Conservation (phyloP, 495 filamentous ascomycete species). For the Pseudomonodictys pantanalensis region DNA sequence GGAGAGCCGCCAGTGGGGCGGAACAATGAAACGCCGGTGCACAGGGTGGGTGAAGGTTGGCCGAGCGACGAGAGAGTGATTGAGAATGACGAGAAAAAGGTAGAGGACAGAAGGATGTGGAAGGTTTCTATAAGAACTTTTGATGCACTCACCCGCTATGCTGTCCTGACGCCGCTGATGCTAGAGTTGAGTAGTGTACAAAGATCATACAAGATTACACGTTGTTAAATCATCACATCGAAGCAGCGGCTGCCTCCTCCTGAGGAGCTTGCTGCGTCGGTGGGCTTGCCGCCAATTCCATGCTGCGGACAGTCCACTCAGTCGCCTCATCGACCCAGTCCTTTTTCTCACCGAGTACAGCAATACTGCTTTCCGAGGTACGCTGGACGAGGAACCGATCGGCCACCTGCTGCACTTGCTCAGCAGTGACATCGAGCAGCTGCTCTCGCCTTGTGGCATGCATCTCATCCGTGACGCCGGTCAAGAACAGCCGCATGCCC, state of each 20-base stretch:
- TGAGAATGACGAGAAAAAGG: not conserved
- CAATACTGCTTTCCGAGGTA: conserved; percentile 56
- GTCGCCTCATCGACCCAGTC: conserved; percentile 59
- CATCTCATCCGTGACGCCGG: conserved; percentile 84
- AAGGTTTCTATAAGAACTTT: not conserved
- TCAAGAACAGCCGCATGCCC: conserved; percentile 80
- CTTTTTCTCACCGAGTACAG: conserved; percentile 81
- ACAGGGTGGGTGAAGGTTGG: not conserved
- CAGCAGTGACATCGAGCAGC: conserved; percentile 79
- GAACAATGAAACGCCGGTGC: not conserved
- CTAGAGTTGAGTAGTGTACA: conserved; percentile 16
- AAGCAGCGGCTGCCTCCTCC: conserved; percentile 1
- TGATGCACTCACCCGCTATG: not conserved
- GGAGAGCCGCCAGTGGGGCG: not conserved
- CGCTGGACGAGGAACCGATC: conserved; percentile 76
- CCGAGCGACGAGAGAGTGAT: not conserved
- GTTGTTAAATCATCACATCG: not conserved
- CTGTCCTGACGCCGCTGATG: not conserved
- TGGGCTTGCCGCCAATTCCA: conserved; percentile 44
- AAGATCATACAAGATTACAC: not conserved
- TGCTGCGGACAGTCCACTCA: conserved; percentile 49
- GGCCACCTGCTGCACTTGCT: conserved; percentile 76
- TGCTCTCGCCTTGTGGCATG: conserved; percentile 79
- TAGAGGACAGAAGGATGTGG: not conserved
- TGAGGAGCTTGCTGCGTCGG: conserved; percentile 2